Conservation (phyloP, 306 rosid species). For the Calophaca sinica region DNA sequence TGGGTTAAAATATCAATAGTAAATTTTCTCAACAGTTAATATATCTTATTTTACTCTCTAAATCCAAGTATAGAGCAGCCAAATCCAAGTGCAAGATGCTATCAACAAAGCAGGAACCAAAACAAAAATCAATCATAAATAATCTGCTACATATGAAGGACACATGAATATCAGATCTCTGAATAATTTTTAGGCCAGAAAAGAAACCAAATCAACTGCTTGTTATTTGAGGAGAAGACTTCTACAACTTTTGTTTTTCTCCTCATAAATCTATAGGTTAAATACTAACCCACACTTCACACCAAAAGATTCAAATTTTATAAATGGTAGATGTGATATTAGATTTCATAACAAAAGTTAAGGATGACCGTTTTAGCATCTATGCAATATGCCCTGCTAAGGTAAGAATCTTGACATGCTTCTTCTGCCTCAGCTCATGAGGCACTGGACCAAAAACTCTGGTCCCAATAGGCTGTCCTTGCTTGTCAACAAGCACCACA, state of each 20-base stretch:
- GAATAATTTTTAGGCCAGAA: neutral
- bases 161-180: neutral
- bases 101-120: neutral
- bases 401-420: slow-evolving; percentile 92
- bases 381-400: slow-evolving; percentile 84
- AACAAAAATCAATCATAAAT: neutral
- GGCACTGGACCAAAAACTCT: slow-evolving; percentile 95
- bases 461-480: slow-evolving; percentile 93
- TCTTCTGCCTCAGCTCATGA: slow-evolving; percentile 83
- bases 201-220: slow-evolving; percentile 21
- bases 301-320: neutral
- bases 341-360: slow-evolving; percentile 32
- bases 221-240: neutral
- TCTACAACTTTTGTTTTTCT: slow-evolving; percentile 11
- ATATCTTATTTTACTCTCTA: neutral
- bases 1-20: neutral
- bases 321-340: neutral
- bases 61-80: neutral
- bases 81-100: neutral
- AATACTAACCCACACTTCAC: slow-evolving; percentile 7
- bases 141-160: neutral
- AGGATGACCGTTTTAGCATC: slow-evolving; percentile 31
- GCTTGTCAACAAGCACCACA: slow-evolving; percentile 90
- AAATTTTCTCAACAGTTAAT: neutral
- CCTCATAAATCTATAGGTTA: slow-evolving; percentile 5